Evolutionary conservation across 2,329 filamentous ascomycete genomes (phyloP).

Genomic region (Fusarium sp.): DNA sequence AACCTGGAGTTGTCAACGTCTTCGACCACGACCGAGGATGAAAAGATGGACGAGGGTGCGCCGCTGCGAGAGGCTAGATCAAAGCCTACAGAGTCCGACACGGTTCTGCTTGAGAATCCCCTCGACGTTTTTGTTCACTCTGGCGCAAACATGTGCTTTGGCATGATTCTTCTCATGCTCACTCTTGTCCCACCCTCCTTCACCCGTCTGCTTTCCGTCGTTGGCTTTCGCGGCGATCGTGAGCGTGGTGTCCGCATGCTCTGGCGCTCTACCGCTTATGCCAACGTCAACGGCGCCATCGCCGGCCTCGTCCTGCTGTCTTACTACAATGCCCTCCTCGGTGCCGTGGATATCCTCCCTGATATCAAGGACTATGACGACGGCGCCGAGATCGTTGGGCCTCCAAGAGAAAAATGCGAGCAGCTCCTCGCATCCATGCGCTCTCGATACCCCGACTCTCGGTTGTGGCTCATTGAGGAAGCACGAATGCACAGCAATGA

Average conservation of each 20-base stretch:
- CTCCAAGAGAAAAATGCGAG: slow-evolving; percentile 74
- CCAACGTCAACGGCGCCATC: slow-evolving; percentile 92
- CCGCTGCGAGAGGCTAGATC: slow-evolving; percentile 39
- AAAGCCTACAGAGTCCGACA: slow-evolving; percentile 61
- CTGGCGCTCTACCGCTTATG: slow-evolving; percentile 86
- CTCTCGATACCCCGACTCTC: slow-evolving; percentile 78
- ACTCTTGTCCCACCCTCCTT: slow-evolving; percentile 93
- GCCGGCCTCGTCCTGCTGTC: slow-evolving; percentile 81
- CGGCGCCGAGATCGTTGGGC: slow-evolving; percentile 70
- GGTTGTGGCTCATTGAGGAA: slow-evolving; percentile 89
- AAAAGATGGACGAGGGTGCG: slow-evolving; percentile 35
- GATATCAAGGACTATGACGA: slow-evolving; percentile 61
- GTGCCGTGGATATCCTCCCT: slow-evolving; percentile 87
- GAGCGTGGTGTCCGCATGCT: slow-evolving; percentile 84
- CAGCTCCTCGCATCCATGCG: slow-evolving; percentile 78
- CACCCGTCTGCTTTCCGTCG: slow-evolving; percentile 82
- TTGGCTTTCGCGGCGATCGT: slow-evolving; percentile 91
- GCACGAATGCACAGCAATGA: slow-evolving; percentile 77
- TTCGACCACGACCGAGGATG: slow-evolving; percentile 22
- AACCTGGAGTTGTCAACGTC: slow-evolving; percentile 33
- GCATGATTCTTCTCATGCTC: slow-evolving; percentile 84
- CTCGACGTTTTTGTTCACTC: slow-evolving; percentile 91
- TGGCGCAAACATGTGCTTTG: slow-evolving; percentile 88
- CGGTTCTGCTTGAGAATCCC: slow-evolving; percentile 73
- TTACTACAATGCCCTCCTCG: slow-evolving; percentile 89